Evolutionary conservation across 2,329 filamentous ascomycete species (phyloP).

Genomic region (Neobulgaria alba): DNA sequence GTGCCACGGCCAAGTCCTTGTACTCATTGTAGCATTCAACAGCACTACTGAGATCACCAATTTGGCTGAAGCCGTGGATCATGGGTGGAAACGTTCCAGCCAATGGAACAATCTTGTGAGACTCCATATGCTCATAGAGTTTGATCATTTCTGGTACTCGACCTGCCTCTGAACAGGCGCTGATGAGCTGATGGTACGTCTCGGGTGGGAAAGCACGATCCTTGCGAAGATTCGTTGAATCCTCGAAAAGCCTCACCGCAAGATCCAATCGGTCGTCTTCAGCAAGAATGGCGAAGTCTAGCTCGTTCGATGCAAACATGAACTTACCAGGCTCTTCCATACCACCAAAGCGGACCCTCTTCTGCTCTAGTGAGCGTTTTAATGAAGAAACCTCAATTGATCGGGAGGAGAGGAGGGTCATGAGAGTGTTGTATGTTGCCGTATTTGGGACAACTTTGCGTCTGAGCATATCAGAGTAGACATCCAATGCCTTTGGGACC

Average conservation of each 20-base stretch:
- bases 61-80: conserved; percentile 85
- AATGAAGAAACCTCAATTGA: conserved; percentile 69
- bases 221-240: conserved; percentile 52
- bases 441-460: conserved; percentile 74
- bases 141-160: conserved; percentile 82
- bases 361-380: conserved; percentile 69
- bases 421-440: conserved; percentile 80
- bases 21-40: conserved; percentile 96
- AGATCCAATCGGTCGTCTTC: conserved; percentile 63
- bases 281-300: conserved; percentile 3
- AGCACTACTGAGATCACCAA: conserved; percentile 75
- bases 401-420: conserved; percentile 71
- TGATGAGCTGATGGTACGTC: conserved; percentile 78
- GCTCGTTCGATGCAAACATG: conserved; percentile 78
- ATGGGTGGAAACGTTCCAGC: conserved; percentile 82
- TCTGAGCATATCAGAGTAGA: conserved; percentile 93
- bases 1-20: conserved; percentile 74
- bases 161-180: conserved; percentile 75
- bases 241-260: conserved; percentile 77
- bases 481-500: conserved; percentile 83
- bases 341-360: conserved; percentile 74
- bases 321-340: conserved; percentile 79
- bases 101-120: conserved; percentile 61
- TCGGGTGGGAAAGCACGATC: conserved; percentile 63
- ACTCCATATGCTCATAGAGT: conserved; percentile 87